Evolutionary conservation across 2,329 filamentous ascomycete species (phyloP).

Genomic region (Aspergillus ochraceoroseus): DNA sequence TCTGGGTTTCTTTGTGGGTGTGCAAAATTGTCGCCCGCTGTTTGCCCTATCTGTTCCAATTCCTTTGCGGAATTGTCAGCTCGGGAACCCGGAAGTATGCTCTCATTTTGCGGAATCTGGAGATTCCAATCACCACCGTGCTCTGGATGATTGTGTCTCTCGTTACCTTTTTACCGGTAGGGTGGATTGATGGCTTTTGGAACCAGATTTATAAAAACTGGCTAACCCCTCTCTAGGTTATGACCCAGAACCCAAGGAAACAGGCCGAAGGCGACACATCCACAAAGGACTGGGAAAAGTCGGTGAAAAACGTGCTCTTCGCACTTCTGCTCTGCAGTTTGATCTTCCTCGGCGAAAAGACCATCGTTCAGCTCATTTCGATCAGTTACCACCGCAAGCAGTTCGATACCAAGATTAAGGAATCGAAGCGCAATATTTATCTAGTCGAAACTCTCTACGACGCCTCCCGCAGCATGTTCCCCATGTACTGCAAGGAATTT

Average conservation of each 20-base stretch:
- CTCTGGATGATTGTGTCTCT: conserved; percentile 57
- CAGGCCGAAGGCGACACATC: conserved; percentile 28
- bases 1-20: conserved; percentile 61
- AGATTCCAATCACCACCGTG: conserved; percentile 58
- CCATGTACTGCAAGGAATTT: conserved; percentile 88
- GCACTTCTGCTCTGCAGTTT: conserved; percentile 54
- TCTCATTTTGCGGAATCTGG: conserved; percentile 53
- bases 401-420: conserved; percentile 68
- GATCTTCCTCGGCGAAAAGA: conserved; percentile 56
- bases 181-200: background rate
- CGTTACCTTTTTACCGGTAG: conserved; percentile 55
- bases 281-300: conserved; percentile 48
- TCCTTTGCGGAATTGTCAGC: conserved; percentile 59
- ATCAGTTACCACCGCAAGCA: conserved; percentile 66
- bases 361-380: conserved; percentile 60
- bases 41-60: conserved; percentile 57
- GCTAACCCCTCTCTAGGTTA: conserved; percentile 35
- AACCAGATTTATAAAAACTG: background rate
- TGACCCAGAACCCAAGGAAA: conserved; percentile 43
- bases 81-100: conserved; percentile 62
- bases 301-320: conserved; percentile 56
- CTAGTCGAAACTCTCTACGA: conserved; percentile 84
- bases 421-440: conserved; percentile 80
- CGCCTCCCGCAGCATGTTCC: conserved; percentile 80
- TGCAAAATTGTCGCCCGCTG: conserved; percentile 57